Conservation (phyloP, 2,329 filamentous ascomycete genomes). For the Hypoxylon sp. region DNA sequence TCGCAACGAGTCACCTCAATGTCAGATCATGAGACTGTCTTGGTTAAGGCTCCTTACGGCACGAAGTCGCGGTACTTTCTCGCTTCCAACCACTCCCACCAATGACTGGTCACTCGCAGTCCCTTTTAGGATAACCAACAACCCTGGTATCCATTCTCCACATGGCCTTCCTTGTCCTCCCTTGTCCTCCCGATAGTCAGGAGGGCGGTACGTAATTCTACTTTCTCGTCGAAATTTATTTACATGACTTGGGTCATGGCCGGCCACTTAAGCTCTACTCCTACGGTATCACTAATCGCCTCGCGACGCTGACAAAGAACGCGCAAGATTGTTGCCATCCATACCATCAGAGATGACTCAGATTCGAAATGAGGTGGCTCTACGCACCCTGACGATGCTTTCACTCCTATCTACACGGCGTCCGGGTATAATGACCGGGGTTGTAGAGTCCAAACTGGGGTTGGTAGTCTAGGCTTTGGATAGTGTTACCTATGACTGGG, state of each 20-base stretch:
- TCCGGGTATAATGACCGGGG: not conserved
- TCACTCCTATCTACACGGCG: not conserved
- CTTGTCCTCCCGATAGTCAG: conserved; percentile 36
- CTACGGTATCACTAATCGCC: conserved; percentile 4
- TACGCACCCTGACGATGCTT: not conserved
- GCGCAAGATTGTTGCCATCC: conserved; percentile 4
- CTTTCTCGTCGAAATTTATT: conserved; percentile 19
- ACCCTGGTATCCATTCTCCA: conserved; percentile 40
- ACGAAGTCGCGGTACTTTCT: conserved; percentile 44
- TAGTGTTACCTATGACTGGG: conserved; percentile 3
- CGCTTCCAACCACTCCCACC: conserved; percentile 44
- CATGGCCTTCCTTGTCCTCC: conserved; percentile 43
- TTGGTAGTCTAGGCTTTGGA: conserved; percentile 11
- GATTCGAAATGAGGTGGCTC: conserved; percentile 2
- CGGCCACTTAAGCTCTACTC: conserved; percentile 7
- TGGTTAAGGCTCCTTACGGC: conserved; percentile 29
- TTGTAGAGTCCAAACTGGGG: not conserved
- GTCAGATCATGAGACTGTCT: conserved; percentile 44
- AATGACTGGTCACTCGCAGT: conserved; percentile 38
- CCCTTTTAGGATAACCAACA: conserved; percentile 45
- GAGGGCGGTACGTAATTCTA: conserved; percentile 32
- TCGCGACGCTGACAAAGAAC: conserved; percentile 18
- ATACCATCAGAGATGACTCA: conserved; percentile 4
- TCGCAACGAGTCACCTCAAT: conserved; percentile 32
- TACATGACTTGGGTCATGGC: conserved; percentile 13